phyloP scores from a whole-genome alignment of 305 asterid genomes.

The Petunia hybrid region DNA sequence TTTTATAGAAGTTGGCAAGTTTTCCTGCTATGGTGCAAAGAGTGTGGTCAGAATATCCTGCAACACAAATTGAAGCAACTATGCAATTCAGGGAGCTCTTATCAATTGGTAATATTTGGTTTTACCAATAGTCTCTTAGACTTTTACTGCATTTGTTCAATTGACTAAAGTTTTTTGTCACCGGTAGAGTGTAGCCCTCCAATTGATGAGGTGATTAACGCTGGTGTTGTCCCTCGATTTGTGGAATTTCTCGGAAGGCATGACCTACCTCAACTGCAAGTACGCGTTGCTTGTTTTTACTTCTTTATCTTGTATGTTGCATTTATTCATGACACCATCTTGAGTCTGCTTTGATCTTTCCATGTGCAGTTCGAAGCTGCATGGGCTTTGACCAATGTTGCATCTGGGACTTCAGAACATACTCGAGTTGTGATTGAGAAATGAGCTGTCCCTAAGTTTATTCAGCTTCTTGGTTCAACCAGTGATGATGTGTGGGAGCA shows the following conservation, averaged over 20 bases:
- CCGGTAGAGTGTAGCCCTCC: slow-evolving; percentile 62
- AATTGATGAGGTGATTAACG: slow-evolving; percentile 63
- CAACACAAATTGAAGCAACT: slow-evolving; percentile 58
- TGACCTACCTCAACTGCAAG: slow-evolving; percentile 76
- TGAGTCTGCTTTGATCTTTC: slow-evolving; percentile 24
- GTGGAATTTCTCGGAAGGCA: slow-evolving; percentile 63
- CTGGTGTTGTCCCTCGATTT: slow-evolving; percentile 63
- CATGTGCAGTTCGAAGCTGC: slow-evolving; percentile 61
- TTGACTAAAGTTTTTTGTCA: slow-evolving; percentile 24
- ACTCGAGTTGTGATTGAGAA: slow-evolving; percentile 62
- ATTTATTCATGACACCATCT: neutral
- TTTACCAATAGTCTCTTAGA: too few species aligned
- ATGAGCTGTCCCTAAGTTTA: slow-evolving; percentile 64
- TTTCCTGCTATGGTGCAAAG: slow-evolving; percentile 60
- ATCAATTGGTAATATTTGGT: slow-evolving; percentile 50
- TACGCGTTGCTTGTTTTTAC: slow-evolving; percentile 47
- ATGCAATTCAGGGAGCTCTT: slow-evolving; percentile 58
- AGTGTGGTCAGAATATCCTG: slow-evolving; percentile 58
- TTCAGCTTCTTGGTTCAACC: slow-evolving; percentile 56
- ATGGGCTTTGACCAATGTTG: slow-evolving; percentile 70
- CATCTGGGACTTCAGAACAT: slow-evolving; percentile 69
- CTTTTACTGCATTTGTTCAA: too few species aligned
- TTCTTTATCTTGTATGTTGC: slow-evolving; percentile 9
- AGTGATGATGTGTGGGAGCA: slow-evolving; percentile 70
- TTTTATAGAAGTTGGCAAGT: slow-evolving; percentile 52